Evolutionary conservation across 2,329 filamentous ascomycete genomes (phyloP).

Genomic region (Colletotrichum shisoi): DNA sequence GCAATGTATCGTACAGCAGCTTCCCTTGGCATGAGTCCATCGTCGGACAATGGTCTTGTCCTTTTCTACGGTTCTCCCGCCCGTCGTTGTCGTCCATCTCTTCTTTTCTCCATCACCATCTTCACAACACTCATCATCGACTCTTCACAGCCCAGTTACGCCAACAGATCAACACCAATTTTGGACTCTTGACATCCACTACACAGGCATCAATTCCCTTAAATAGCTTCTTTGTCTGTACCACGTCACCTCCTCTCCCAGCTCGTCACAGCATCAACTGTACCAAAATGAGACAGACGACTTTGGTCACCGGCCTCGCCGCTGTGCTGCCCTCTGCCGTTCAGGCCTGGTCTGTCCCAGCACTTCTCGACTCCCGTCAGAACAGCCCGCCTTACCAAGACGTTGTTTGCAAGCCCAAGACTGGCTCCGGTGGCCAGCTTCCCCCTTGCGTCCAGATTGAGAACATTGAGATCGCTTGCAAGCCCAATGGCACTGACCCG

Average conservation of each 20-base stretch:
- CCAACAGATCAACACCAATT: conserved; percentile 14
- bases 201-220: not conserved
- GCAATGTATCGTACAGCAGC: conserved; percentile 1
- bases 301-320: conserved; percentile 32
- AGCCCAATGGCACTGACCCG: conserved; percentile 44
- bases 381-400: conserved; percentile 38
- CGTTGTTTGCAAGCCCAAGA: conserved; percentile 37
- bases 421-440: conserved; percentile 21
- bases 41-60: conserved; percentile 4
- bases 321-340: conserved; percentile 19
- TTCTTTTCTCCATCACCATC: conserved; percentile 16
- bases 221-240: conserved; percentile 4
- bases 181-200: conserved; percentile 1
- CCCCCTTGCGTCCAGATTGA: conserved; percentile 46
- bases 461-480: conserved; percentile 46
- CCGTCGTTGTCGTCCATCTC: conserved; percentile 4
- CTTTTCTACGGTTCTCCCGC: conserved; percentile 14
- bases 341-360: conserved; percentile 21
- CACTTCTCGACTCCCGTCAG: conserved; percentile 34
- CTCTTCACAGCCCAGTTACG: conserved; percentile 21
- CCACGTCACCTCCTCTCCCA: not conserved
- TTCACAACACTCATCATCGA: conserved; percentile 4
- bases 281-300: conserved; percentile 31
- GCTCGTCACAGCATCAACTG: not conserved
- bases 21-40: conserved; percentile 25